Percentiles rank a stretch among this genome's conserved stretches.
Evolutionary conservation across 176 grass and related monocot genomes (phyloP).

Genomic region (Thalia dealbata): DNA sequence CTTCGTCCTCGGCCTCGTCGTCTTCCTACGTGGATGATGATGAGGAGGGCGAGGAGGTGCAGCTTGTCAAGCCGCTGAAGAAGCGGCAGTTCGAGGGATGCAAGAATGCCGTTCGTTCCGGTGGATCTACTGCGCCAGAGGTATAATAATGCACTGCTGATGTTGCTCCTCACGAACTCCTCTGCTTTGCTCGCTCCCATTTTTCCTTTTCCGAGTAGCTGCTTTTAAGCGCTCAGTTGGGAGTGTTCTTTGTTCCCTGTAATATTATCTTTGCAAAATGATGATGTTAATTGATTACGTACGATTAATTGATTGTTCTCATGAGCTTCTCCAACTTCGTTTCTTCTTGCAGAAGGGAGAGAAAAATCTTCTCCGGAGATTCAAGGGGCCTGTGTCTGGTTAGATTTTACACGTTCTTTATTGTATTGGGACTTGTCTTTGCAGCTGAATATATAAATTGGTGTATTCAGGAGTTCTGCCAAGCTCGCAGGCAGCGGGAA

Average conservation of each 20-base stretch:
- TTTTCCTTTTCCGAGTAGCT: background rate
- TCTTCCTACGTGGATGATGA: constrained; percentile 33
- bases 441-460: constrained; percentile 9
- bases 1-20: constrained; percentile 13
- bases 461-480: constrained; percentile 18
- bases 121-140: constrained; percentile 9
- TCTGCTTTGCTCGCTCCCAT: background rate
- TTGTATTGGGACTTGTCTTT: constrained; percentile 6
- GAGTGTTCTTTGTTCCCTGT: background rate
- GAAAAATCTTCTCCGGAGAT: constrained; percentile 11
- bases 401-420: background rate
- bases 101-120: constrained; percentile 10
- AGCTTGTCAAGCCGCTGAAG: constrained; percentile 69
- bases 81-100: constrained; percentile 73
- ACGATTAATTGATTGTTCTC: background rate
- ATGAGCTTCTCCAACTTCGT: background rate
- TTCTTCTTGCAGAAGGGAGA: constrained; percentile 1
- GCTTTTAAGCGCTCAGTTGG: background rate
- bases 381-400: constrained; percentile 6
- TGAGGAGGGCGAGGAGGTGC: constrained; percentile 25
- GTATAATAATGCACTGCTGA: background rate
- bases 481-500: constrained; percentile 32
- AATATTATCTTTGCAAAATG: background rate
- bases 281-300: background rate
- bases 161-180: background rate